phyloP scores from a whole-genome alignment of 73 alveolate species.

The Paramecium primaurelia region DNA sequence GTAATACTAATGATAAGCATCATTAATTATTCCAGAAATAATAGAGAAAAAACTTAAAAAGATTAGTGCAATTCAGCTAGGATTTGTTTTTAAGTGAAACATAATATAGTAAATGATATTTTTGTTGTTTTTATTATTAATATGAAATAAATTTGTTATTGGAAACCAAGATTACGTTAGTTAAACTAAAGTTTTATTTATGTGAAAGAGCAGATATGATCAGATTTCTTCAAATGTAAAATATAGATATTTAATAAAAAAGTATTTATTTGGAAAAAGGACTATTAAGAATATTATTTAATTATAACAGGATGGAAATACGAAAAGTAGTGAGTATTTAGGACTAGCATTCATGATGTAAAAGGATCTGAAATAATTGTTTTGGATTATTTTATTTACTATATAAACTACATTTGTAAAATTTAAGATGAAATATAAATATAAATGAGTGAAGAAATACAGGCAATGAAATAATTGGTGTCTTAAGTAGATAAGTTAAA shows the following conservation, averaged over 20 bases:
- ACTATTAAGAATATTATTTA: background rate
- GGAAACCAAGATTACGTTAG: background rate
- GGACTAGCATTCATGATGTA: background rate
- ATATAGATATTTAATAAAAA: background rate
- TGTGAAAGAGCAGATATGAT: background rate
- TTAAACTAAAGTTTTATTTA: too few relatives aligned
- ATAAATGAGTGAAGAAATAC: background rate
- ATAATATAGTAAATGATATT: too few relatives aligned
- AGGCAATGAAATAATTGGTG: background rate
- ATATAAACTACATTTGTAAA: background rate
- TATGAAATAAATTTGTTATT: too few relatives aligned
- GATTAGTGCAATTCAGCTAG: too few relatives aligned
- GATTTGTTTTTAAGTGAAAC: too few relatives aligned
- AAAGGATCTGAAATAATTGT: background rate
- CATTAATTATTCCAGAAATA: too few relatives aligned
- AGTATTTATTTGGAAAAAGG: background rate
- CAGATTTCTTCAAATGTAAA: background rate
- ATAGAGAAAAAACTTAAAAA: too few relatives aligned
- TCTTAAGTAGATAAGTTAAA: background rate
- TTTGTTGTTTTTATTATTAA: too few relatives aligned
- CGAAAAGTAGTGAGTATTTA: background rate
- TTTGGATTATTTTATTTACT: background rate
- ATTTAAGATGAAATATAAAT: background rate
- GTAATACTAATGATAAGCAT: too few relatives aligned
- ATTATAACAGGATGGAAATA: background rate